Evolutionary conservation across 371 early-diverging fungal genomes (phyloP), one percentile per base, ranked within the genome.

Genomic region (Fennellomyces sp.): DNA sequence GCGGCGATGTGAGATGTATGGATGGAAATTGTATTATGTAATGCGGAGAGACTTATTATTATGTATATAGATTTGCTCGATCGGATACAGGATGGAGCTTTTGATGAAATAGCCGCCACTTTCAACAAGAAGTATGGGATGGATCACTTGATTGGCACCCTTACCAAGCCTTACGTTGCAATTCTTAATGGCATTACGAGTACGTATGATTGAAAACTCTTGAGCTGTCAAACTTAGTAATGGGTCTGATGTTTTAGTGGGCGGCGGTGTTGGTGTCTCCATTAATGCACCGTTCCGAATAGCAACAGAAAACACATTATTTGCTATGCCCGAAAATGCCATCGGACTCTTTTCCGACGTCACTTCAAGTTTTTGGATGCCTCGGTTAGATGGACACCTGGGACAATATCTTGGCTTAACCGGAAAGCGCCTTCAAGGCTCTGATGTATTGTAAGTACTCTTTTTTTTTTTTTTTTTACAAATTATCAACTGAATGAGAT

Each of bases 301-400:
- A 39, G 97, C 95, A 4, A 97, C 96, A n/a, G 97, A 98, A 72
- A 87, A 89, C 35, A 92, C 97, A 1, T 63, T 90, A 36, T 92
- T 95, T 65, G 93, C 96, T 19, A 97, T 97, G 96, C 96, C 95
- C 5, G 96, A 97, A 73, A 93, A 94, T 12, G 82, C 80, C 52
- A 97, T 97, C 57, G 97, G 98, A 4, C 78, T 95, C 23, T 95
- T 95, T 68, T 95, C 96, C 19, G 98, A 97, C 69, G 96, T 96
- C 3, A 96, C 96, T n/a, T 94, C 92, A 11, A 84, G 90, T 21
- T 96, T 94, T 82, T 94, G 94, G 74, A 70, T 96, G 59, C 88
- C 97, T 23, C 80, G 97, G 15, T 67, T 97, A 66, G 97, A 97
- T 66, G 94, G 94, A 21, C 87, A 94, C 68, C 70, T 94, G 11